phyloP scores from a whole-genome alignment of 1,284 basidiomycete genomes.

The Ceratobasidium sp. region DNA sequence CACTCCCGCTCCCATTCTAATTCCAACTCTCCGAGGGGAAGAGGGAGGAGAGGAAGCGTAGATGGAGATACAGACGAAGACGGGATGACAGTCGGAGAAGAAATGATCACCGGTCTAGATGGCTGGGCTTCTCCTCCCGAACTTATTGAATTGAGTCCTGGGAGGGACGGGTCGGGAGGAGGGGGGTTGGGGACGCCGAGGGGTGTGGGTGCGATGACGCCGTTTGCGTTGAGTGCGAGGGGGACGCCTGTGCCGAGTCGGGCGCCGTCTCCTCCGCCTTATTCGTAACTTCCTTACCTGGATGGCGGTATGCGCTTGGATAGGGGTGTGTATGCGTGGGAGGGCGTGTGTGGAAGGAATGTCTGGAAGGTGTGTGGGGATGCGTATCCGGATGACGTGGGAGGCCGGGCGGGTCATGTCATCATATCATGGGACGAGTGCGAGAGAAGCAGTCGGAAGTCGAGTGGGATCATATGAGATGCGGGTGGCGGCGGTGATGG shows the following conservation, averaged over 20 bases:
- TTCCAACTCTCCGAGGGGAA: no score
- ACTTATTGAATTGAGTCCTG: slow-evolving; percentile 27
- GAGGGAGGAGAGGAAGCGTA: background rate
- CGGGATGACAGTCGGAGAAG: slow-evolving; percentile 37
- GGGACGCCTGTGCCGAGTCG: slow-evolving; percentile 20
- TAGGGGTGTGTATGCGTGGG: no score
- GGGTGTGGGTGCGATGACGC: slow-evolving; percentile 6
- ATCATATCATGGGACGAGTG: no score
- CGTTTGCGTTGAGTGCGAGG: background rate
- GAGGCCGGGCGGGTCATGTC: no score
- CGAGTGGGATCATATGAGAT: no score
- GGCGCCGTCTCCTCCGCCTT: slow-evolving; percentile 29
- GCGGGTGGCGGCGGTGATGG: no score
- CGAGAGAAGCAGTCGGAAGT: no score
- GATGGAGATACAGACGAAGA: slow-evolving; percentile 8
- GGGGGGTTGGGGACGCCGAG: background rate
- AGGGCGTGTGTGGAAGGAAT: no score
- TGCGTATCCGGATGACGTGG: no score
- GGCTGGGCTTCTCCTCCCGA: slow-evolving; percentile 43
- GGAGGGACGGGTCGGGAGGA: no score
- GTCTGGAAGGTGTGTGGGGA: no score
- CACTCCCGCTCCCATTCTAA: no score
- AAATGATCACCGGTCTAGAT: slow-evolving; percentile 39
- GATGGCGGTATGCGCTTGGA: background rate
- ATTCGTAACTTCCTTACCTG: slow-evolving; percentile 13